These are phyloP conservation scores for Prunus mume DNA, from an alignment of 306 rosid species.

Conservation along the genomic window DNA sequence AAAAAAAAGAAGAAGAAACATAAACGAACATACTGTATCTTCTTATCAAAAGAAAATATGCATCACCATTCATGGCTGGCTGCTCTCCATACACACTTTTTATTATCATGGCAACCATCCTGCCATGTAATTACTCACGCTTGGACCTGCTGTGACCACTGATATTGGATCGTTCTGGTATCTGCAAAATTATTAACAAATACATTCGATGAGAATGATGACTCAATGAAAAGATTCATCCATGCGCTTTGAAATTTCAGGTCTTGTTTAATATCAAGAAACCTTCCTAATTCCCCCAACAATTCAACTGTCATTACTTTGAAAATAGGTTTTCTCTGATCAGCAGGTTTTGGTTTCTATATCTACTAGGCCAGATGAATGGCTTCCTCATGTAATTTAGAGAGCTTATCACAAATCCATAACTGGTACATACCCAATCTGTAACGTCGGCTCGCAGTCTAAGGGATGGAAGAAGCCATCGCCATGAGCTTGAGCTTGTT, in stretches of 20 bases:
- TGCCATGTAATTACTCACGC: slow-evolving; percentile 82
- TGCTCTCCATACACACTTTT: neutral
- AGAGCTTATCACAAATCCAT: neutral
- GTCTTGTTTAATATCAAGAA: no score
- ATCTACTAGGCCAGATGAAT: neutral
- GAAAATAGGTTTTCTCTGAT: no score
- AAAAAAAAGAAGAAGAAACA: neutral
- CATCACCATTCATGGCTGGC: neutral
- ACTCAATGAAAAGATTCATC: neutral
- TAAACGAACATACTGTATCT: slow-evolving; percentile 8
- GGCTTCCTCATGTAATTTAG: neutral
- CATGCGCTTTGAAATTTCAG: no score
- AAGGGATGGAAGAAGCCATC: slow-evolving; percentile 75
- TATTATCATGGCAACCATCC: slow-evolving; percentile 78
- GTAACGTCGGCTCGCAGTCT: slow-evolving; percentile 87
- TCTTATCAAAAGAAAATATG: neutral
- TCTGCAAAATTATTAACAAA: slow-evolving; percentile 32
- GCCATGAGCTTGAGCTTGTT: slow-evolving; percentile 51
- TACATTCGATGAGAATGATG: neutral
- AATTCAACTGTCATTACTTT: no score
- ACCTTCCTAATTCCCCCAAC: no score
- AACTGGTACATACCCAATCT: slow-evolving; percentile 62
- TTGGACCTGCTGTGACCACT: slow-evolving; percentile 82
- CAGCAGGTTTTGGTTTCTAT: no score
- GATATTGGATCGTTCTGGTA: slow-evolving; percentile 70